Conservation (phyloP, 331 rosid genomes). For the Malus hybrid region DNA sequence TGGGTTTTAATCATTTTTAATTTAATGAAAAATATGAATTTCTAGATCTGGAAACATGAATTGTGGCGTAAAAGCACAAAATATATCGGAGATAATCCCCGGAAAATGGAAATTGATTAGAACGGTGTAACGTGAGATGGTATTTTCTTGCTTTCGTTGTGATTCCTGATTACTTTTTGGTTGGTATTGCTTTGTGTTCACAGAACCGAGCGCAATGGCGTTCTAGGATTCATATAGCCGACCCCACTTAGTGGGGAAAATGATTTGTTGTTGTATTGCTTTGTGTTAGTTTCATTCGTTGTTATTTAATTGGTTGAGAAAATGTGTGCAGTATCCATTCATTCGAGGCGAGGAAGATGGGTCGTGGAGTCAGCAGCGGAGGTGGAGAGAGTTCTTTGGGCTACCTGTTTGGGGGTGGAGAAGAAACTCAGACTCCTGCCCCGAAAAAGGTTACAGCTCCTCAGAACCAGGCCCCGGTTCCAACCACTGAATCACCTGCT, state of each 20-base stretch:
- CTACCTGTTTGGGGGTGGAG: constrained; percentile 16
- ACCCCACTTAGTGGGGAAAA: too few species aligned
- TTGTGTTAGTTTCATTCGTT: background rate
- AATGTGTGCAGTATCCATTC: background rate
- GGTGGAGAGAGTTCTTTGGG: constrained; percentile 17
- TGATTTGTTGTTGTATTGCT: too few species aligned
- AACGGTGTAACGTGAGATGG: background rate
- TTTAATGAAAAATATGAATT: background rate
- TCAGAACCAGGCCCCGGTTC: background rate
- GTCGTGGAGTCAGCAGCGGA: constrained; percentile 15
- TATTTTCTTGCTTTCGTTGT: background rate
- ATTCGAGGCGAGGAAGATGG: background rate
- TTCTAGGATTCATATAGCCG: too few species aligned
- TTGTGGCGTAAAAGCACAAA: background rate
- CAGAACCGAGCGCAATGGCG: too few species aligned
- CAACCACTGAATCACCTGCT: background rate
- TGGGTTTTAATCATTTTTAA: background rate
- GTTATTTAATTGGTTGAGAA: background rate
- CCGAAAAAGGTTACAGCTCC: background rate
- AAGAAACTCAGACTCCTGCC: background rate
- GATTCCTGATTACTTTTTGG: background rate
- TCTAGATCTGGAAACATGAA: background rate
- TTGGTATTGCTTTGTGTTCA: background rate
- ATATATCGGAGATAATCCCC: background rate
- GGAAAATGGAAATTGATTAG: background rate